Evolutionary conservation across 192 early-diverging fungal genomes (phyloP).

Genomic region (Podila epicladia): DNA sequence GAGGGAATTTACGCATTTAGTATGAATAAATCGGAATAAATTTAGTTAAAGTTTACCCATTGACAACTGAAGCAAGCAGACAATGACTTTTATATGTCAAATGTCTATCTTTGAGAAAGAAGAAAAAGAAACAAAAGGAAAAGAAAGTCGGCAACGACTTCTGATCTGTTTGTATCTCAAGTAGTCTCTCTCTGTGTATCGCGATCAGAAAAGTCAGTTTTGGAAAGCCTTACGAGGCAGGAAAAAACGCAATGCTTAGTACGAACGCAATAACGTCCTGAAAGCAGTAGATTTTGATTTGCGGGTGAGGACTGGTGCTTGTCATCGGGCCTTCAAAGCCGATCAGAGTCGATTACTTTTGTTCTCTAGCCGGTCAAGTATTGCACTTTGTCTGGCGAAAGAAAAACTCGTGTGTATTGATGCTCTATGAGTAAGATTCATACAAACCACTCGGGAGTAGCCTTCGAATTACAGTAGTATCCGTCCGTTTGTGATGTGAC

Average conservation of each 20-base stretch:
- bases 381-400: conserved; percentile 5
- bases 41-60: too few relatives aligned
- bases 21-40: too few relatives aligned
- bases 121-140: too few relatives aligned
- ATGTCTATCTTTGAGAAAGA: too few relatives aligned
- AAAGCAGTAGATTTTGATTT: conserved; percentile 7
- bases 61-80: too few relatives aligned
- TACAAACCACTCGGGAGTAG: conserved; percentile 27
- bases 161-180: conserved; percentile 1
- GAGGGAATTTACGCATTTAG: too few relatives aligned
- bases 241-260: neutral
- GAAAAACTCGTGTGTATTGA: conserved; percentile 25
- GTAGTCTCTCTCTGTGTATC: too few relatives aligned
- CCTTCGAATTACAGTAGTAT: conserved; percentile 1
- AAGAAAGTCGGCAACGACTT: too few relatives aligned
- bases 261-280: conserved; percentile 9
- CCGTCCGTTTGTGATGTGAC: conserved; percentile 3
- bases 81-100: too few relatives aligned
- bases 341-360: conserved; percentile 12
- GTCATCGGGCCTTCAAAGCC: conserved; percentile 9
- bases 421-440: conserved; percentile 22
- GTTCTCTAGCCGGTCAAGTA: neutral
- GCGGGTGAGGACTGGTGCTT: conserved; percentile 13
- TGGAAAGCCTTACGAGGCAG: neutral
- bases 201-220: conserved; percentile 3